Percentiles rank a stretch among this genome's conserved stretches.
phyloP scores from a whole-genome alignment of 108 stramenopile species.

The Skeletonema marinoi region DNA sequence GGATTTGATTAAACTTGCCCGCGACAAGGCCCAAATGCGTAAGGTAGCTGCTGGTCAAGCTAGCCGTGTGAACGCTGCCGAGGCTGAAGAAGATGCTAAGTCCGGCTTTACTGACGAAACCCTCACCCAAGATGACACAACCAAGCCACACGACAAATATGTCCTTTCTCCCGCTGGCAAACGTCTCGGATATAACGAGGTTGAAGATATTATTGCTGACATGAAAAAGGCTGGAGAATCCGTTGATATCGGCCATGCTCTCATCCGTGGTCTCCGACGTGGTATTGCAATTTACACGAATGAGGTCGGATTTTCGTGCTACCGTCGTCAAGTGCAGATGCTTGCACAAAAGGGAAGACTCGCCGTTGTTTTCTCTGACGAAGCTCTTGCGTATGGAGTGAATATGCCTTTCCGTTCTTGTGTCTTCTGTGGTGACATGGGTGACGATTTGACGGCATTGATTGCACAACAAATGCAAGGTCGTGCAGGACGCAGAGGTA shows the following conservation, averaged over 20 bases:
- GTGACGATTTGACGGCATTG: constrained; percentile 87
- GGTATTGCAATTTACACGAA: constrained; percentile 99
- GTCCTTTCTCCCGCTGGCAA: constrained; percentile 91
- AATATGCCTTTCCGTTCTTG: constrained; percentile 99
- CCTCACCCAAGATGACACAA: constrained; percentile 90
- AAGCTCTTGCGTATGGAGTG: constrained; percentile 98
- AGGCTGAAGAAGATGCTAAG: constrained; percentile 93
- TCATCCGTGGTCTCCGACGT: constrained; percentile 96
- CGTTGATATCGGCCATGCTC: constrained; percentile 91
- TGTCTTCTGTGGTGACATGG: constrained; percentile 98
- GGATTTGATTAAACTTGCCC: constrained; percentile 87
- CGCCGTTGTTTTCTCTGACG: constrained; percentile 98
- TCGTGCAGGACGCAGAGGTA: constrained; percentile 97
- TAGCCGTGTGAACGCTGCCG: constrained; percentile 86
- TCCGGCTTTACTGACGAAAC: constrained; percentile 87
- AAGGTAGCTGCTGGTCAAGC: constrained; percentile 92
- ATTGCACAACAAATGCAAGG: constrained; percentile 99
- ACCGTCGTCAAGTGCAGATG: constrained; percentile 96
- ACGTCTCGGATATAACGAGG: constrained; percentile 91
- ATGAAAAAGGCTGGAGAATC: constrained; percentile 93
- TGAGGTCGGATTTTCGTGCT: constrained; percentile 96
- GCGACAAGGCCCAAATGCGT: constrained; percentile 87
- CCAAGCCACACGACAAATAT: constrained; percentile 96
- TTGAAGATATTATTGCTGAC: constrained; percentile 93
- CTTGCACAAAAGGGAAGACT: constrained; percentile 97